Percentiles rank a stretch among this genome's conserved stretches.
Evolutionary conservation across 495 filamentous ascomycete genomes (phyloP).

Genomic region (Aspergillus sclerotioniger): DNA sequence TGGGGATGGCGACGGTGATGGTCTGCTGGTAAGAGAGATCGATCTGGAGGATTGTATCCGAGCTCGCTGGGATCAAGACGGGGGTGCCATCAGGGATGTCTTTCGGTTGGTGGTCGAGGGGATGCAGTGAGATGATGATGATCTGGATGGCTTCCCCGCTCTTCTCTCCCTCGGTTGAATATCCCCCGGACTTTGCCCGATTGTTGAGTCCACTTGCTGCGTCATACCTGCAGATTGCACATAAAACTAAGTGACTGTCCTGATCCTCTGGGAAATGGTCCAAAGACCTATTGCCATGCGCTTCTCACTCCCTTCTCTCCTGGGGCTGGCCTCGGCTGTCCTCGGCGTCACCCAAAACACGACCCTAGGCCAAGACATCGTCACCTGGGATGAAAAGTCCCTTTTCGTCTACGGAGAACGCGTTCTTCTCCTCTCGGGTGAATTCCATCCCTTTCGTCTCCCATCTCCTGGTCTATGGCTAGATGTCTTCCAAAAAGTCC

Average conservation of each 20-base stretch:
- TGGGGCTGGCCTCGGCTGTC: no score
- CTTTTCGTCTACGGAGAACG: slow-evolving; percentile 63
- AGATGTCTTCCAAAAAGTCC: slow-evolving; percentile 75
- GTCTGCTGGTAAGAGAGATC: not conserved
- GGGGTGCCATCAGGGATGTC: not conserved
- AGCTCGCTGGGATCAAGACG: not conserved
- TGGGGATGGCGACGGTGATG: not conserved
- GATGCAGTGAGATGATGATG: no score
- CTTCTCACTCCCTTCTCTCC: no score
- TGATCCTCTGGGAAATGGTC: no score
- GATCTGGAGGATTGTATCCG: not conserved
- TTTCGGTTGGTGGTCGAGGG: not conserved
- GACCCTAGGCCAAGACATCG: slow-evolving; percentile 7
- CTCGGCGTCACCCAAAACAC: no score
- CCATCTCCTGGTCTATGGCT: slow-evolving; percentile 67
- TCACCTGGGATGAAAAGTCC: slow-evolving; percentile 69
- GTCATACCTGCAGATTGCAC: no score
- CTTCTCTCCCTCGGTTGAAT: no score
- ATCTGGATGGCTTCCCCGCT: no score
- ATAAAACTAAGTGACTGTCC: no score
- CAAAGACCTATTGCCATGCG: no score
- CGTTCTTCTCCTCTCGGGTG: slow-evolving; percentile 63
- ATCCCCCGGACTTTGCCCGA: no score
- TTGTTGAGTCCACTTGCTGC: no score
- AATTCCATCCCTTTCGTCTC: slow-evolving; percentile 66